Evolutionary conservation across 83 land plant species (phyloP), one percentile per base, ranked within the genome.

Genomic region (Larix sibirica): DNA sequence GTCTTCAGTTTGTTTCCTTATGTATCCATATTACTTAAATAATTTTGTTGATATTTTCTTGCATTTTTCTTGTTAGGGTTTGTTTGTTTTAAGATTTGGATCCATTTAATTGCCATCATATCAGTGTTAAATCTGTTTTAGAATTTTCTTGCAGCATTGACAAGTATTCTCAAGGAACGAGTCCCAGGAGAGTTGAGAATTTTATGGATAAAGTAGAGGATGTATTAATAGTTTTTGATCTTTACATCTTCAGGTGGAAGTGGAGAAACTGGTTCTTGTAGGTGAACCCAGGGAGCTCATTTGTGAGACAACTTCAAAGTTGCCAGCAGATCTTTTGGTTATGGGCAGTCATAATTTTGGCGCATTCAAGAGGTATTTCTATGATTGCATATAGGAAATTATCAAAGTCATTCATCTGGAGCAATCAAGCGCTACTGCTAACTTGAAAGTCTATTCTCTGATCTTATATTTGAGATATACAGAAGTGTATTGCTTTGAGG

Each of bases 231-330:
- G 56, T 40, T 42, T 73, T 13, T 73, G 24, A 58, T 18, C 23
- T 78, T 66, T 31, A 16, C 26, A 20, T 69, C 7, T 80, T 28
- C 65, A 86, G 88, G 79, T 80, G 65, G 58, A 61, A 54, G 88
- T 83, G 3, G 84, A 73, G 76, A 73, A 79, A 21, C 4, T 80
- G 62, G 88, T 86, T 58, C 73, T 83, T 24, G 80, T 86, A 10
- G 88, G 88, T 44, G 88, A 86, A 71, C 85, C 88, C 16, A 86
- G 73, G 85, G 88, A 86, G 60, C 33, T 54, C 62, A 86, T 86
- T 26, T 83, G 88, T 75, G 85, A 86, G 36, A 69, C 81, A 42
- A 62, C 85, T 26, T 74, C 69, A 10, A 80, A 71, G 18, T 44
- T 83, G 74, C 36, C 80, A 17, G 88, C 88, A 17, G 88, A 86